Evolutionary conservation across 2,329 filamentous ascomycete species (phyloP).

Genomic region (Aureobasidium namibiae): DNA sequence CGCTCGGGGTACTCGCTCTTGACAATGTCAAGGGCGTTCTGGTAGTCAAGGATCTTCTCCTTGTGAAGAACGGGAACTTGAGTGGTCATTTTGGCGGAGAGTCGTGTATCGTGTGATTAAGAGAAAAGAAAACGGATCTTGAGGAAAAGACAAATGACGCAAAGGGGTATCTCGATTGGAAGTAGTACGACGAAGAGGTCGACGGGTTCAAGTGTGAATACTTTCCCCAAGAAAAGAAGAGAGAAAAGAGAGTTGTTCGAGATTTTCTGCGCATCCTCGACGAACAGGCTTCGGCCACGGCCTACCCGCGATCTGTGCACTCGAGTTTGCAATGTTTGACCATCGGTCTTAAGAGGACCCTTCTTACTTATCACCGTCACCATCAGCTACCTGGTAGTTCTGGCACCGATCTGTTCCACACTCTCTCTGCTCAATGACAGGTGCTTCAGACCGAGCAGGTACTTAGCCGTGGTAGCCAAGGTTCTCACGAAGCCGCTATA

Average conservation of each 20-base stretch:
- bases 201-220: constrained; percentile 19
- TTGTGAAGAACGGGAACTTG: constrained; percentile 35
- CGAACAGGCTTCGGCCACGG: background rate
- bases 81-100: constrained; percentile 51
- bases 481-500: background rate
- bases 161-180: constrained; percentile 13
- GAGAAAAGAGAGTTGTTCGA: constrained; percentile 18
- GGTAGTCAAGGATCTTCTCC: constrained; percentile 60
- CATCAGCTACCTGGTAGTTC: background rate
- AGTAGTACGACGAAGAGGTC: constrained; percentile 10
- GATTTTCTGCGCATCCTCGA: constrained; percentile 11
- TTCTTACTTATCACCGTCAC: background rate
- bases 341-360: constrained; percentile 1
- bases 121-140: constrained; percentile 9
- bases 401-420: too few species aligned
- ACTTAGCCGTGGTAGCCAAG: background rate
- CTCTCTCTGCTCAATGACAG: background rate
- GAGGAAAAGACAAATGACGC: constrained; percentile 9
- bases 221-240: constrained; percentile 43
- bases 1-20: constrained; percentile 64
- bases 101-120: constrained; percentile 50
- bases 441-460: background rate
- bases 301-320: background rate
- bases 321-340: background rate
- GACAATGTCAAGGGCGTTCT: constrained; percentile 70